Evolutionary conservation across 352 stramenopile genomes (phyloP).

Genomic region (Phytophthora rubi): DNA sequence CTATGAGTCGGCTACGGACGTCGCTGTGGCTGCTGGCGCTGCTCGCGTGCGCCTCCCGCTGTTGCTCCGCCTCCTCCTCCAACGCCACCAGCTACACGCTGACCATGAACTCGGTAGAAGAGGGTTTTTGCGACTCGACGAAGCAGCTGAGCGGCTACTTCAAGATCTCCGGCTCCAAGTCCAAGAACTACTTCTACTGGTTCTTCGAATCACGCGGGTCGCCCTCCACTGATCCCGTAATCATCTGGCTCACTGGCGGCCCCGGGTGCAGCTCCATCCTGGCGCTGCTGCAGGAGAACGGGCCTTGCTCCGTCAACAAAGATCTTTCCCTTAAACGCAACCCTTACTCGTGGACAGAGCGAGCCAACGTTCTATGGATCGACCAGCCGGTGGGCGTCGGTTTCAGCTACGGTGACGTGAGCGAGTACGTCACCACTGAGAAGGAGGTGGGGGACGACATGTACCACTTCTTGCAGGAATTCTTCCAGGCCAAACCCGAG

Average conservation of each 20-base stretch:
- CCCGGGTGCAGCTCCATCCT: slow-evolving; percentile 95
- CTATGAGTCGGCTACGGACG: background rate
- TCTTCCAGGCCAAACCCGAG: slow-evolving; percentile 91
- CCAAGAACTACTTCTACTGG: slow-evolving; percentile 98
- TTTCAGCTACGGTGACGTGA: slow-evolving; percentile 93
- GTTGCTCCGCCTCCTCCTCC: slow-evolving; percentile 10
- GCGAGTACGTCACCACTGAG: slow-evolving; percentile 91
- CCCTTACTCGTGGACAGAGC: slow-evolving; percentile 94
- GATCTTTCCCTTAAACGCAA: slow-evolving; percentile 90
- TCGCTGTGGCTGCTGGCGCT: background rate
- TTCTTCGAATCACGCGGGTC: slow-evolving; percentile 93
- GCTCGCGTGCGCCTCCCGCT: slow-evolving; percentile 21
- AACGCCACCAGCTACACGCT: slow-evolving; percentile 54
- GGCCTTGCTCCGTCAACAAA: slow-evolving; percentile 93
- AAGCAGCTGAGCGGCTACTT: slow-evolving; percentile 88
- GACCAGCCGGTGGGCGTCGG: slow-evolving; percentile 96
- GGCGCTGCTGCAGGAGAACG: slow-evolving; percentile 96
- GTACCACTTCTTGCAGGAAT: slow-evolving; percentile 95
- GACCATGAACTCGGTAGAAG: slow-evolving; percentile 59
- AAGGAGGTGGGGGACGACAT: slow-evolving; percentile 95
- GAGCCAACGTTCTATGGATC: slow-evolving; percentile 96
- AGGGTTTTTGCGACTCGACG: slow-evolving; percentile 75
- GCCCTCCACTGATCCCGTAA: slow-evolving; percentile 90
- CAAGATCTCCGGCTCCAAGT: slow-evolving; percentile 78
- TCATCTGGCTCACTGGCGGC: slow-evolving; percentile 98